Conservation (phyloP, 305 asterid species). For the Euphrasia arctica region DNA sequence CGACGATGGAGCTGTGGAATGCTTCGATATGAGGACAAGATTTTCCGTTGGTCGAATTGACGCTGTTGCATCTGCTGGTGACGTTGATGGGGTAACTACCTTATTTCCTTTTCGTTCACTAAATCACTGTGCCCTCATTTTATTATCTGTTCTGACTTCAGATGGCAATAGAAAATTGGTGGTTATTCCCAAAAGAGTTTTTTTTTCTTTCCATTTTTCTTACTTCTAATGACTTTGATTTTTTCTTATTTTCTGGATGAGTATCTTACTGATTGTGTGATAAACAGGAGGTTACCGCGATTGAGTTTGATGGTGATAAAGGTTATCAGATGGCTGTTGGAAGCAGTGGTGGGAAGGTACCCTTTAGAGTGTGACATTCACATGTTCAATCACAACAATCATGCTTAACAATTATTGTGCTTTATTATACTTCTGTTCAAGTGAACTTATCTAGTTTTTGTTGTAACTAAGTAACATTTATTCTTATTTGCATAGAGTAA, state of each 20-base stretch:
- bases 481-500: too few species aligned
- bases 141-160: too few species aligned
- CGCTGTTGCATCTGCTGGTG: slow-evolving; percentile 58
- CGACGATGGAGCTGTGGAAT: slow-evolving; percentile 92
- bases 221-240: too few species aligned
- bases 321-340: slow-evolving; percentile 91
- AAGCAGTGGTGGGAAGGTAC: slow-evolving; percentile 90
- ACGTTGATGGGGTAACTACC: slow-evolving; percentile 57
- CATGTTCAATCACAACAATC: background rate
- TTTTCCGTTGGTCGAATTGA: slow-evolving; percentile 85
- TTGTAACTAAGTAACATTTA: too few species aligned
- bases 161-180: too few species aligned
- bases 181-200: too few species aligned
- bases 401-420: slow-evolving; percentile 11
- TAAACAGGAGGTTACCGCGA: slow-evolving; percentile 77
- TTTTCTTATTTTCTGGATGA: slow-evolving; percentile 6
- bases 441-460: background rate
- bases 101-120: slow-evolving; percentile 11
- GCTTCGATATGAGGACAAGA: slow-evolving; percentile 84
- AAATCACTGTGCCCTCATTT: too few species aligned
- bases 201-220: background rate
- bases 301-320: slow-evolving; percentile 79
- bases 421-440: background rate
- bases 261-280: slow-evolving; percentile 18
- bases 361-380: slow-evolving; percentile 10